Base-by-base conservation (phyloP, 1,284 basidiomycete genomes). In the Naganishia cerealis region DNA sequence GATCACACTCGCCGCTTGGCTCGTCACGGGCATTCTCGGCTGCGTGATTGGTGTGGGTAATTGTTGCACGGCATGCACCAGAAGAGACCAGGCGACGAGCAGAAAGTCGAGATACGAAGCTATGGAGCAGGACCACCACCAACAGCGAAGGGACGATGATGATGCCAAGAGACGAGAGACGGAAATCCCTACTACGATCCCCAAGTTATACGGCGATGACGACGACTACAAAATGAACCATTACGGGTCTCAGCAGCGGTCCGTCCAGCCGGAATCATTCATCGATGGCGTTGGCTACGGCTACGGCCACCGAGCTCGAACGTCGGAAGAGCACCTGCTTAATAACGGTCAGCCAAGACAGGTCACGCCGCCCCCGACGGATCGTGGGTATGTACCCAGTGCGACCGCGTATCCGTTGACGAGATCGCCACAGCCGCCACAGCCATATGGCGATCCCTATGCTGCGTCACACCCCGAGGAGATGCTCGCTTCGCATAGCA, bases 1-100 rank as follows among this genome's bases (percentile, higher is more conserved):
- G 92, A 82, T 94, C 59, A 92, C 90, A 0, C 85, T 94, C 42
- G 89, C 86, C 0, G 89, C 91, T 0, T 93, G 90, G 89, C 50
- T 92, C 1, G 82, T 91, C 26, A 82, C 92, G 57, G 90, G 91
- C 82, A 87, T 94, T 77, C 87, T 88, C 56, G 91, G 91, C 21
- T 94, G 91, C 55, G 8, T 65, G 13, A 18, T 42, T 21, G 46
- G 53, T 3, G 18, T 57, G 4, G 91, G 91, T 29, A 84, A 89
- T 69, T 93, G 91, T 74, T 94, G 91, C 76, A 85, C 91, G 38
- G 6, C 29, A 18, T 83, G 62, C 33, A 69, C 58, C 18, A 67
- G 73, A 46, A 57, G 67, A 16, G 61, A 71, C 8, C 54, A 65
- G 39, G 21, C n/a, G 26, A 55, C 26, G 59, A 63, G 15, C n/a